Conservation (phyloP, 306 rosid species). For the Erythrophleum fordii region DNA sequence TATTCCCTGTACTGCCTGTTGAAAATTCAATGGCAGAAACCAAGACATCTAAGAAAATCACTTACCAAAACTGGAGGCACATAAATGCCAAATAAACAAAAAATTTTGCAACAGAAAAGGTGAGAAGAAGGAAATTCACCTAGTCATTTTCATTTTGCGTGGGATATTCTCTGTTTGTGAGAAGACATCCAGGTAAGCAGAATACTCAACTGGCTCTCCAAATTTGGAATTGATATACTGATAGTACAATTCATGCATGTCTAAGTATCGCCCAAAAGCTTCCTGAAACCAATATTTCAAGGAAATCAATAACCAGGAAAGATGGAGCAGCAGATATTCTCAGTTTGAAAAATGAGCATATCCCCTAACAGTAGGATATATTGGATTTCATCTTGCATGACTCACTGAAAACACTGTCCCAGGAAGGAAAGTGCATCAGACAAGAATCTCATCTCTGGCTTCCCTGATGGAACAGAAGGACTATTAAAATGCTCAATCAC, state of each 20-base stretch:
- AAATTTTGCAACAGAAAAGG: not conserved
- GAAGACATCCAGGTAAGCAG: slow-evolving; percentile 83
- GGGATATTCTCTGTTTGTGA: slow-evolving; percentile 76
- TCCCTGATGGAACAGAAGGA: not conserved
- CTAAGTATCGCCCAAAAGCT: slow-evolving; percentile 87
- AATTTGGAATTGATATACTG: slow-evolving; percentile 86
- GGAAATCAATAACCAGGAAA: slow-evolving; percentile 37
- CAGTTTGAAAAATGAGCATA: not conserved
- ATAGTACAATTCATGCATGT: slow-evolving; percentile 82
- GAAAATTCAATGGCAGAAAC: slow-evolving; percentile 33
- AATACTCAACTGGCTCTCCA: slow-evolving; percentile 93
- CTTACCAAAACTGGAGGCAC: not conserved
- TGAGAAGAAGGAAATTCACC: slow-evolving; percentile 39
- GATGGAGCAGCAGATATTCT: slow-evolving; percentile 16
- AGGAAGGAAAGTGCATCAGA: not conserved
- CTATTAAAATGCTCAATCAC: slow-evolving; percentile 21
- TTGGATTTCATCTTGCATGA: slow-evolving; percentile 22
- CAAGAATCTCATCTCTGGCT: slow-evolving; percentile 12
- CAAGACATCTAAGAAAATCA: slow-evolving; percentile 22
- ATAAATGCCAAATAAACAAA: slow-evolving; percentile 29
- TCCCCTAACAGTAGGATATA: slow-evolving; percentile 14
- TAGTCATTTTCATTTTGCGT: slow-evolving; percentile 68
- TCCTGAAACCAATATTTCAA: slow-evolving; percentile 63
- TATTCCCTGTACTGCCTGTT: slow-evolving; percentile 86
- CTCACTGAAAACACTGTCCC: slow-evolving; percentile 6